These are phyloP conservation scores for Aspergillus spinulosporus DNA, from an alignment of 2,329 filamentous ascomycete species.

Conservation along the genomic window DNA sequence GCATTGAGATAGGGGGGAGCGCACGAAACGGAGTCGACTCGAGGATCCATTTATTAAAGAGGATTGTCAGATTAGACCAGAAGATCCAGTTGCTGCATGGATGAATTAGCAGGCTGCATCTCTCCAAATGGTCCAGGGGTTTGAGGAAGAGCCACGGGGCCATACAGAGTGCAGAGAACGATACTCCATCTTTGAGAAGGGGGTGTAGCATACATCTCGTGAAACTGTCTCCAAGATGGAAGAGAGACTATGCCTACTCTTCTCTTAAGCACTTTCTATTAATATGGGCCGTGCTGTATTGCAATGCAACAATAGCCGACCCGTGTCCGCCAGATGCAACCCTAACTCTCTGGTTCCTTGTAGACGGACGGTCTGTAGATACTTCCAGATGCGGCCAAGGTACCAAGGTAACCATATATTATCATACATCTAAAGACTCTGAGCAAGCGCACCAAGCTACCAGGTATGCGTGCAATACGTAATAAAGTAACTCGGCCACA, in stretches of 20 bases:
- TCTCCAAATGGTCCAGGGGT: no score
- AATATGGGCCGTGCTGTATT: no score
- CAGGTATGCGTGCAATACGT: slow-evolving; percentile 27
- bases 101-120: background rate
- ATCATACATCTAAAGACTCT: background rate
- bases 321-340: background rate
- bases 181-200: slow-evolving; percentile 14
- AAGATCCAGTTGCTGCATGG: slow-evolving; percentile 22
- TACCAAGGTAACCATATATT: background rate
- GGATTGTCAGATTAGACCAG: slow-evolving; percentile 54
- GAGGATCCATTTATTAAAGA: slow-evolving; percentile 98
- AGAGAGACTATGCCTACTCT: no score
- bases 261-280: no score
- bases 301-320: background rate
- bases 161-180: slow-evolving; percentile 1
- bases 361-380: background rate
- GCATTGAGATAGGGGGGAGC: slow-evolving; percentile 28
- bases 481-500: slow-evolving; percentile 28
- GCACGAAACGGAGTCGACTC: slow-evolving; percentile 77
- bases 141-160: no score
- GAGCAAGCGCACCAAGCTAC: slow-evolving; percentile 6
- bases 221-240: no score
- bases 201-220: background rate
- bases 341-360: background rate
- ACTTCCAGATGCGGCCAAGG: background rate